Evolutionary conservation across 2,329 filamentous ascomycete species (phyloP), one percentile per base, ranked within the genome.

Genomic region (Lizonia empirigonia): DNA sequence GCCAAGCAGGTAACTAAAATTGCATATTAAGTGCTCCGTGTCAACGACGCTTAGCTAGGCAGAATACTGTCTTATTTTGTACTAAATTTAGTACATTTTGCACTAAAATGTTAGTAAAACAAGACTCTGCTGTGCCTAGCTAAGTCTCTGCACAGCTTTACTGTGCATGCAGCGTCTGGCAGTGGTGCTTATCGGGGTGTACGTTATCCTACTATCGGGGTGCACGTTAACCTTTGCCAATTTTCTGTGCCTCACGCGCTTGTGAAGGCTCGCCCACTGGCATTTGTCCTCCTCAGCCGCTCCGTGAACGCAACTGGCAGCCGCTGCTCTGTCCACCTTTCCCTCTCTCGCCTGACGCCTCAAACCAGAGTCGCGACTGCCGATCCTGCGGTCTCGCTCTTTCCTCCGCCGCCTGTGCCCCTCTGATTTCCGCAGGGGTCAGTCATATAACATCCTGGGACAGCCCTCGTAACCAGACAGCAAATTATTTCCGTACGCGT

Each of bases 401-500:
- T 40, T 23, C 41, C 34, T 20, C 33, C 19, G 16, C 9, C 9
- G 32, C 10, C 33, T 39, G 32, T 44, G 42, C 49, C 42, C 37
- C 49, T 52, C 49, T 38, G 49, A 52, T 52, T 42, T 27, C 33
- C 49, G 38, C 49, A 36, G 47, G 44, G 49, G 33, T 52, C 37
- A 20, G 36, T 37, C 29, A 26, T 38, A 47, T 42, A 47, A 38
- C 33, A 47, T 33, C 49, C 42, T 29, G 19, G 37, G 12, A 26
- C 20, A 42, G 44, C 44, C 37, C 49, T 47, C 42, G 49, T 42
- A n/a, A n/a, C n/a, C 44, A 19, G 44, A 20, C 15, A 38, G 49
- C 49, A 52, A 52, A 52, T 47, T 52, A 47, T 52, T 33, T n/a
- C 18, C 44, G 49, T 37, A 38, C 42, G 49, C 32, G 49, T 52